A percentile compares a stretch with the other conserved stretches of the same genome.
phyloP scores from a whole-genome alignment of 192 early-diverging fungal species.

The Coemansia nantahalensis region DNA sequence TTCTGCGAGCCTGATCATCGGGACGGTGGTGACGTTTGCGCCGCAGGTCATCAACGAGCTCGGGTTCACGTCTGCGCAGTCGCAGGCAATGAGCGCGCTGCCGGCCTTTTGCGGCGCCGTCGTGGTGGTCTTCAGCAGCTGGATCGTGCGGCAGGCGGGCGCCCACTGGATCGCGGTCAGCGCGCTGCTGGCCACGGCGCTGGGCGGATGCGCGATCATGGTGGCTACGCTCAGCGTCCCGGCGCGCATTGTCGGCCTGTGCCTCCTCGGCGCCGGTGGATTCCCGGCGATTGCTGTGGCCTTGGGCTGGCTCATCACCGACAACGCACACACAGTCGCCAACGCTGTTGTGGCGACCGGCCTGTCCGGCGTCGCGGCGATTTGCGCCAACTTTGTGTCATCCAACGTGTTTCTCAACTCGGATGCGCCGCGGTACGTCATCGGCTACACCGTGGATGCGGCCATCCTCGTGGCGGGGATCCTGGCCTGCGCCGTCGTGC shows the following conservation, averaged over 20 bases:
- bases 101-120: conserved; percentile 30
- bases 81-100: conserved; percentile 42
- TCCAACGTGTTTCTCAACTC: conserved; percentile 33
- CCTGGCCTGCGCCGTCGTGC: conserved; percentile 9
- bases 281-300: conserved; percentile 23
- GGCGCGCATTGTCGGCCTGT: conserved; percentile 25
- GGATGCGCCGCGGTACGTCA: conserved; percentile 26
- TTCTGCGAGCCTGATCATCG: conserved; percentile 11
- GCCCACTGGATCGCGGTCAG: conserved; percentile 30
- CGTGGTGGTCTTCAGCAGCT: conserved; percentile 17
- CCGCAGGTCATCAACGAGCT: conserved; percentile 43
- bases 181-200: conserved; percentile 7
- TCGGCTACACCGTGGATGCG: conserved; percentile 20
- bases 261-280: conserved; percentile 24
- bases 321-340: conserved; percentile 12
- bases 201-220: conserved; percentile 25
- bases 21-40: conserved; percentile 25
- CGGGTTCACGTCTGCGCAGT: conserved; percentile 28
- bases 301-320: conserved; percentile 31
- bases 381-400: conserved; percentile 11
- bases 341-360: too few species aligned
- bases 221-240: conserved; percentile 19
- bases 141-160: conserved; percentile 13
- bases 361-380: too few species aligned
- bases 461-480: conserved; percentile 13